phyloP scores from a whole-genome alignment of 306 rosid species.

The Delonix regia region DNA sequence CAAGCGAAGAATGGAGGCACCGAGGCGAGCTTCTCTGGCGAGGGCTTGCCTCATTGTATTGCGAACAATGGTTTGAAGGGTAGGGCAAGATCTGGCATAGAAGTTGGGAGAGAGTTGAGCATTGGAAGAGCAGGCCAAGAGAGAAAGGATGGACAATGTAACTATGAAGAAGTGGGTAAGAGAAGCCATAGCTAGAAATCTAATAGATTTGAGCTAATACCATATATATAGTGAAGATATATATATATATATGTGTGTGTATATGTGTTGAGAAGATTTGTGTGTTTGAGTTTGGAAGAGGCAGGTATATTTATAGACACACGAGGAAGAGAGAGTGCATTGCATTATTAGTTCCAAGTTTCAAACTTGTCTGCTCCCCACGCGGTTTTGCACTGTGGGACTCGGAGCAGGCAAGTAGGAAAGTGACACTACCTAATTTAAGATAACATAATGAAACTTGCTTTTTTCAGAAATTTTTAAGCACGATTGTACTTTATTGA shows the following conservation, averaged over 20 bases:
- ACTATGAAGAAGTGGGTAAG: slow-evolving; percentile 17
- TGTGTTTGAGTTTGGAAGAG: neutral
- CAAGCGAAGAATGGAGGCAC: slow-evolving; percentile 79
- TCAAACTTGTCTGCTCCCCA: neutral
- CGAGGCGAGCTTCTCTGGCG: slow-evolving; percentile 52
- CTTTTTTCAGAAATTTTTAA: too few relatives aligned
- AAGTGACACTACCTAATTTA: too few relatives aligned
- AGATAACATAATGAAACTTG: too few relatives aligned
- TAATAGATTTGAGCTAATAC: too few relatives aligned
- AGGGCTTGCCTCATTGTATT: slow-evolving; percentile 51
- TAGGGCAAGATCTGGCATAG: slow-evolving; percentile 62
- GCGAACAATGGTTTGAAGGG: slow-evolving; percentile 53
- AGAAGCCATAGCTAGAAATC: slow-evolving; percentile 38
- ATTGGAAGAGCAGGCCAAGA: slow-evolving; percentile 40
- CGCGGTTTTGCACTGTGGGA: neutral
- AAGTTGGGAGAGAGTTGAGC: slow-evolving; percentile 67
- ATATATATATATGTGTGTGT: too few relatives aligned
- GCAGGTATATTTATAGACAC: neutral
- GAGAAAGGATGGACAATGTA: slow-evolving; percentile 34
- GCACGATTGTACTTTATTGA: too few relatives aligned
- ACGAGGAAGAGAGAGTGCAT: too few relatives aligned
- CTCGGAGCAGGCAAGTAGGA: neutral
- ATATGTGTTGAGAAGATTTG: neutral
- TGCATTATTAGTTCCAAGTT: too few relatives aligned
- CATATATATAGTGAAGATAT: too few relatives aligned